These are phyloP conservation scores for Rosa persica DNA, from an alignment of 306 rosid genomes.

Conservation along the genomic window DNA sequence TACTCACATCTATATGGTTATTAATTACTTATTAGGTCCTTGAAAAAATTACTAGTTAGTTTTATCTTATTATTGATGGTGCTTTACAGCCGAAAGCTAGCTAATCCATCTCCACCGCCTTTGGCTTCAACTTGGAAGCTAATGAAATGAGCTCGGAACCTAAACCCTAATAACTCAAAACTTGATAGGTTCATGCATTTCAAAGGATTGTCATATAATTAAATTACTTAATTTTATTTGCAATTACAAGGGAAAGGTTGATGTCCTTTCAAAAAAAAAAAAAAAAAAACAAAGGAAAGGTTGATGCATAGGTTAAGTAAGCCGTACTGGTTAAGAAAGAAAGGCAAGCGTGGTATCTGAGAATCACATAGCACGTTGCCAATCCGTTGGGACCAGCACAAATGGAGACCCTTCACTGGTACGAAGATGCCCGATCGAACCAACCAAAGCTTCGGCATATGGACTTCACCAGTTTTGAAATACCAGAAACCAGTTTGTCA, in stretches of 20 bases:
- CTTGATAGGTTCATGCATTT: neutral
- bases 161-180: neutral
- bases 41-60: neutral
- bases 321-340: conserved; percentile 28
- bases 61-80: neutral
- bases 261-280: too few species aligned
- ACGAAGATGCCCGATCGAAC: conserved; percentile 50
- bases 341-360: conserved; percentile 36
- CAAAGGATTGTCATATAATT: too few species aligned
- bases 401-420: conserved; percentile 20
- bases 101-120: neutral
- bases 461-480: conserved; percentile 19
- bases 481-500: conserved; percentile 1
- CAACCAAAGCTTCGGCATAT: conserved; percentile 56
- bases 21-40: neutral
- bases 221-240: too few species aligned
- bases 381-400: conserved; percentile 51
- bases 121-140: neutral
- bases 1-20: too few species aligned
- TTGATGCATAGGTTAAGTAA: conserved; percentile 21
- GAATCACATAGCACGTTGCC: conserved; percentile 31
- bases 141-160: neutral
- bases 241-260: too few species aligned
- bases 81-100: conserved; percentile 1
- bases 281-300: conserved; percentile 9